Conservation (phyloP, 352 stramenopile species). For the Phytophthora colocasiae region DNA sequence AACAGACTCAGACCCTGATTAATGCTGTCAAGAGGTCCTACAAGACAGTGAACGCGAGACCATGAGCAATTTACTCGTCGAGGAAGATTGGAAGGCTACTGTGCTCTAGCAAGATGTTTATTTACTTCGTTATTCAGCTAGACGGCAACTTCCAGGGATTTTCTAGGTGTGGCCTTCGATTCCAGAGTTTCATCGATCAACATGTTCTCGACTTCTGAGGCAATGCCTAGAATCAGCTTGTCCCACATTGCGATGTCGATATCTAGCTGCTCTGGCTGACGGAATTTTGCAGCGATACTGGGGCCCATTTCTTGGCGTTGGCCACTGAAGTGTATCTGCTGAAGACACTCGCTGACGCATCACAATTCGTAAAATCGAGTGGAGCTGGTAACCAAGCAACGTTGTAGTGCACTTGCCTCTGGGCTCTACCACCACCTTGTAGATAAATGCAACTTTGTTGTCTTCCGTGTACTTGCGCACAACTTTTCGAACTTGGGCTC, state of each 20-base stretch:
- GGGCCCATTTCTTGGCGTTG: conserved; percentile 1
- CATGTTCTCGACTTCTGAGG: conserved; percentile 20
- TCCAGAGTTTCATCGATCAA: conserved; percentile 19
- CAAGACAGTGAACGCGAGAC: neutral
- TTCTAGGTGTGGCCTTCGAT: no score
- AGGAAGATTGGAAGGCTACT: conserved; percentile 7
- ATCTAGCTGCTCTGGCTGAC: conserved; percentile 6
- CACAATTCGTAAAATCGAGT: conserved; percentile 6
- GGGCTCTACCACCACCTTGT: conserved; percentile 4
- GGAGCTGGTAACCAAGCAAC: conserved; percentile 1
- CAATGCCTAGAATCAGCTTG: conserved; percentile 1
- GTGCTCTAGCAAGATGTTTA: no score
- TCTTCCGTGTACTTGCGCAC: conserved; percentile 20
- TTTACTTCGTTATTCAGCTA: neutral
- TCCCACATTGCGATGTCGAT: conserved; percentile 5
- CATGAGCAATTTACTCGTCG: conserved; percentile 5
- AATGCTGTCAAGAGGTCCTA: neutral
- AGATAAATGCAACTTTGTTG: conserved; percentile 16
- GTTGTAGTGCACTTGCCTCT: neutral
- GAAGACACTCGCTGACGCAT: neutral
- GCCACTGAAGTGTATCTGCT: conserved; percentile 5
- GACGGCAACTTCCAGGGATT: neutral
- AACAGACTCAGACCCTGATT: neutral
- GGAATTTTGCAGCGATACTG: neutral
- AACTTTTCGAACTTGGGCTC: conserved; percentile 17